These are phyloP conservation scores for Fusarium chaquense DNA, from an alignment of 2,329 filamentous ascomycete species.

Conservation along the genomic window DNA sequence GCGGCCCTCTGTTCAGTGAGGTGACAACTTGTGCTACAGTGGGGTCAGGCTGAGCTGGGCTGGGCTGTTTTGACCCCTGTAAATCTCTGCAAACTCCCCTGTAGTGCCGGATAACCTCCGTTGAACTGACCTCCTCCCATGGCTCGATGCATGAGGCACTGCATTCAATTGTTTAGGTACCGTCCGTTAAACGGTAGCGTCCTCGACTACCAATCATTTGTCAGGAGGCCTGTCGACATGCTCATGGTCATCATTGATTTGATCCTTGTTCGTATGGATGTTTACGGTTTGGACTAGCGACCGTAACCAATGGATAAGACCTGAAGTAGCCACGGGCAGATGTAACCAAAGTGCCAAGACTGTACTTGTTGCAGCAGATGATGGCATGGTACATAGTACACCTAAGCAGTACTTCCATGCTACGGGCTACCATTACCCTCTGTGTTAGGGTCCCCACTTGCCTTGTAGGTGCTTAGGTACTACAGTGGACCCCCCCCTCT, in stretches of 20 bases:
- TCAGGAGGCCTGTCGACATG: constrained; percentile 3
- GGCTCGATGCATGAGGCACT: neutral
- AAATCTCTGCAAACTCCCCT: constrained; percentile 23
- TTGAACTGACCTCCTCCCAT: neutral
- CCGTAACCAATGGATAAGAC: neutral
- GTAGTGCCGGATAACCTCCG: constrained; percentile 35
- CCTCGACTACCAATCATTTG: constrained; percentile 1
- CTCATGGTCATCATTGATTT: neutral
- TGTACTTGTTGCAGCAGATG: constrained; percentile 16
- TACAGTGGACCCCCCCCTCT: neutral
- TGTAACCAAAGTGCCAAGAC: neutral
- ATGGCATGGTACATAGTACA: constrained; percentile 6
- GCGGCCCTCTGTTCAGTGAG: constrained; percentile 8
- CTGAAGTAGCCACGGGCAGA: neutral
- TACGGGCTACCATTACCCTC: neutral
- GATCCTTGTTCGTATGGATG: neutral
- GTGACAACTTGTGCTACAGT: constrained; percentile 12
- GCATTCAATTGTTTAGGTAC: constrained; percentile 13
- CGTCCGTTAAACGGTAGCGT: constrained; percentile 34
- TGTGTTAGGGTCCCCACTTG: constrained; percentile 16
- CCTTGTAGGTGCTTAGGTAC: constrained; percentile 10
- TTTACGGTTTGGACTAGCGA: neutral
- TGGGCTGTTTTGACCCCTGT: constrained; percentile 5
- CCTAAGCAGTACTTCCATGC: neutral
- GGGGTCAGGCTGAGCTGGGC: neutral